Base-by-base conservation (phyloP, 805 yeast species). In the Sugiyamaella mastotermitis region DNA sequence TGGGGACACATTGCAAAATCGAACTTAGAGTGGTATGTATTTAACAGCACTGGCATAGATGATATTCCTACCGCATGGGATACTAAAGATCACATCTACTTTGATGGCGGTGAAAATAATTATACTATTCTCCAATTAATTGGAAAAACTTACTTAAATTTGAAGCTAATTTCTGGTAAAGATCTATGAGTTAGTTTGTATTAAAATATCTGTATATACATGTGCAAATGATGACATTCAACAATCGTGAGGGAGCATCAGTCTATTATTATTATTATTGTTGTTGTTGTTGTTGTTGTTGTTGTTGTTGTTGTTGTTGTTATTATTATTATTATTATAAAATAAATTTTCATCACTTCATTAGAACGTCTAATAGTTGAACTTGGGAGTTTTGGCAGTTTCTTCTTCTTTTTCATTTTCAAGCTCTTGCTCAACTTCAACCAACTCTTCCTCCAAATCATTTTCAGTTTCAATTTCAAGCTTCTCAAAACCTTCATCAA, bases 401-500 rank as follows among this genome's bases (percentile, higher is more conserved):
- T 15, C 23, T 35, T 37, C 40, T 16, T 43, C 42, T n/a, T 25
- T 31, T 18, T 37, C 39, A 16, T 26, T 15, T 16, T 43, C 41
- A 10, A 25, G 15, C 17, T 35, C 40, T 18, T 31, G 40, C 30
- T 49, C 50, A 19, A 37, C 38, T 33, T 45, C 52, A 11, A 28
- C 42, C 33, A 41, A 27, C 19, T 45, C 53, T 27, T 52, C 51
- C 20, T 48, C 53, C n/a, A 42, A 28, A 23, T 55, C 56, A 19
- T 32, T 47, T 53, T 53, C 16, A 43, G 46, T 18, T 65, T 54
- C 43, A 4, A n/a, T n/a, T 65, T 31, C 33, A 9, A 31, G 9
- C 15, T 17, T 5, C 16, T 31, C 62, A 2, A 51, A 46, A 5
- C 67, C 56, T 24, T 60, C 53, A 1, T 45, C 38, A 22, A 53